Conservation (phyloP, 208 protist genomes). For the Leishmania lainsoni region DNA sequence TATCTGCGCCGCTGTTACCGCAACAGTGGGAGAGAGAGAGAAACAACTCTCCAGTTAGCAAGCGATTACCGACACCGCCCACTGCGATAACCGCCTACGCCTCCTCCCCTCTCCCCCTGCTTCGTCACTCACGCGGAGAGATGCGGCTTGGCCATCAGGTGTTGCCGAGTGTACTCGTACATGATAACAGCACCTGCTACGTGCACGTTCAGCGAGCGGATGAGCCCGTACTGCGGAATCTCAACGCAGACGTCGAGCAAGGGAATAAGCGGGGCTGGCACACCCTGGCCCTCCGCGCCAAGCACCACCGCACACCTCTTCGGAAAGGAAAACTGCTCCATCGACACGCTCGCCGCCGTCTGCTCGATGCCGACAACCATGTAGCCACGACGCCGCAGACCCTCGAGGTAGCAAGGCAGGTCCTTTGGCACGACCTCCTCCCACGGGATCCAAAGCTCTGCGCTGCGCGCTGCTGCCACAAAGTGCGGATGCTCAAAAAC, state of each 20-base stretch:
- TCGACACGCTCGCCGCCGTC: conserved; percentile 79
- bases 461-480: conserved; percentile 81
- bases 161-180: conserved; percentile 92
- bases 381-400: conserved; percentile 79
- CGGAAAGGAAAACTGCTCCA: conserved; percentile 73
- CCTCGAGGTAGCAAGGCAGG: conserved; percentile 60
- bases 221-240: conserved; percentile 92
- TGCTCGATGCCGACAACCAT: conserved; percentile 91
- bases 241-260: conserved; percentile 90
- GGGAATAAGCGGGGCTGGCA: conserved; percentile 79
- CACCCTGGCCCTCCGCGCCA: conserved; percentile 88
- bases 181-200: conserved; percentile 89
- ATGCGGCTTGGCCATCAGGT: conserved; percentile 50
- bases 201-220: conserved; percentile 93
- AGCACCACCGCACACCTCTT: conserved; percentile 75
- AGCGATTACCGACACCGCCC: background rate
- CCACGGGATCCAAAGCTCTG: conserved; percentile 91
- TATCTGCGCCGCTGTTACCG: background rate
- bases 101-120: background rate
- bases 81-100: background rate
- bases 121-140: background rate
- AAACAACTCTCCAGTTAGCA: background rate
- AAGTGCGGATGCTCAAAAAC: conserved; percentile 92
- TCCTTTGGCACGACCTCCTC: conserved; percentile 58
- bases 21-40: background rate